Evolutionary conservation across 805 yeast species (phyloP).

Genomic region (Gaillardinia entomophila): DNA sequence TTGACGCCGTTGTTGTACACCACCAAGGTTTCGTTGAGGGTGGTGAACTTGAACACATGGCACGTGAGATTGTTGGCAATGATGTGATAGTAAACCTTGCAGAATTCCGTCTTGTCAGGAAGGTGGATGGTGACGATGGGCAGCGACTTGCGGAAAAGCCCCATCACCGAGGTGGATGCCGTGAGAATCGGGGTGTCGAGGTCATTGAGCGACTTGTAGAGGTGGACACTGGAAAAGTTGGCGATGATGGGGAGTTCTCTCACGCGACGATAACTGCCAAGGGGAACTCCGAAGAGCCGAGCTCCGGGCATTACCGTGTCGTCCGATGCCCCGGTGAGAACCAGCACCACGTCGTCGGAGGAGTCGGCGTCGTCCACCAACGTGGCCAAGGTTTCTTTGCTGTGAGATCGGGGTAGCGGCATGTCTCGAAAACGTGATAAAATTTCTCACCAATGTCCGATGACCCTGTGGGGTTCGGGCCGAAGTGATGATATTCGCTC

Average conservation of each 20-base stretch:
- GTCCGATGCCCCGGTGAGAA: too few species aligned
- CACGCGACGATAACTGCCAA: background rate
- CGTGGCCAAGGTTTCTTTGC: background rate
- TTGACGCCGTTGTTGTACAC: conserved; percentile 10
- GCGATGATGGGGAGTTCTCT: background rate
- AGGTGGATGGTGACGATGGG: conserved; percentile 7
- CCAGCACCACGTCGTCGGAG: too few species aligned
- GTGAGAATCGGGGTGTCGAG: background rate
- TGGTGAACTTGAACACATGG: conserved; percentile 8
- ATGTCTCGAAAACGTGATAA: too few species aligned
- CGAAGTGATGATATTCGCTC: too few species aligned
- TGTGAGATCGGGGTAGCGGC: background rate
- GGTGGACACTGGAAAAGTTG: background rate
- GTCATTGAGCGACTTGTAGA: background rate
- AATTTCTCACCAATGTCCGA: too few species aligned
- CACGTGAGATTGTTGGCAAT: conserved; percentile 12
- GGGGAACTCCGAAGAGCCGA: too few species aligned
- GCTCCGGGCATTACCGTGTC: too few species aligned
- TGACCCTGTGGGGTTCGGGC: too few species aligned
- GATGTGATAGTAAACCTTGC: conserved; percentile 11
- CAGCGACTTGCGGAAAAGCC: conserved; percentile 7
- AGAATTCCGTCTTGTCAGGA: conserved; percentile 6
- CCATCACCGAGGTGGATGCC: background rate
- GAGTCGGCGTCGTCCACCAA: too few species aligned
- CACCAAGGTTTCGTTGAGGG: conserved; percentile 1